A percentile compares a stretch with the other conserved stretches of the same genome.
These are phyloP conservation scores for Solanum boliviense DNA, from an alignment of 257 asterid species.

Conservation along the genomic window DNA sequence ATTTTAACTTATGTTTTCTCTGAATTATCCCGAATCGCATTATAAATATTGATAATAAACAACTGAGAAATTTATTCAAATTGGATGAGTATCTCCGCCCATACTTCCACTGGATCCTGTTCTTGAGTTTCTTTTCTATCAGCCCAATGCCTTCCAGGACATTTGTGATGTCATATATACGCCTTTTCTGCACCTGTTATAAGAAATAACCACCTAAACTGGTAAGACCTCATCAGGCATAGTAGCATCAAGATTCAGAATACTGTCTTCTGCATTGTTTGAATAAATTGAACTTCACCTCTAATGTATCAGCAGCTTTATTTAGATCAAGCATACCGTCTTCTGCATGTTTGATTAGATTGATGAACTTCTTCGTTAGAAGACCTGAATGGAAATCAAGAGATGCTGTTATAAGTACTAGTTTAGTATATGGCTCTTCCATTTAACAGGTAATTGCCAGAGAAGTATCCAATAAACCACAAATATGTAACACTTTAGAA, in stretches of 20 bases:
- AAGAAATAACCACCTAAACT: constrained; percentile 15
- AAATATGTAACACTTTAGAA: neutral
- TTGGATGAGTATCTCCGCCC: constrained; percentile 7
- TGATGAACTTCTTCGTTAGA: constrained; percentile 82
- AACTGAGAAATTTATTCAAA: neutral
- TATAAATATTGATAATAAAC: neutral
- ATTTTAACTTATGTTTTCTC: constrained; percentile 9
- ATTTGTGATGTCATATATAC: constrained; percentile 94
- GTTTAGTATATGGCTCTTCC: neutral
- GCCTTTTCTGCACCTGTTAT: constrained; percentile 92
- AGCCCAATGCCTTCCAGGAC: constrained; percentile 97
- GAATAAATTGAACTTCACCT: constrained; percentile 85
- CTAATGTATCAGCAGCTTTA: constrained; percentile 88
- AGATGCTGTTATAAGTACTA: neutral
- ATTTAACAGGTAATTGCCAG: neutral
- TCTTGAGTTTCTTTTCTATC: constrained; percentile 88
- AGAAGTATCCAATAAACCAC: neutral
- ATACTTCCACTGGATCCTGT: constrained; percentile 98
- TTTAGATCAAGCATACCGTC: constrained; percentile 93
- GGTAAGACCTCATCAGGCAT: constrained; percentile 1
- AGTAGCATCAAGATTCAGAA: constrained; percentile 2
- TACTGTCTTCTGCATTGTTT: constrained; percentile 85
- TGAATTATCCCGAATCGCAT: constrained; percentile 2
- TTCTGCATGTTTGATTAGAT: constrained; percentile 86
- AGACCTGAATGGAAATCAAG: constrained; percentile 45